Conservation (phyloP, 2,329 filamentous ascomycete genomes). For the Calonectria hawksworthii region DNA sequence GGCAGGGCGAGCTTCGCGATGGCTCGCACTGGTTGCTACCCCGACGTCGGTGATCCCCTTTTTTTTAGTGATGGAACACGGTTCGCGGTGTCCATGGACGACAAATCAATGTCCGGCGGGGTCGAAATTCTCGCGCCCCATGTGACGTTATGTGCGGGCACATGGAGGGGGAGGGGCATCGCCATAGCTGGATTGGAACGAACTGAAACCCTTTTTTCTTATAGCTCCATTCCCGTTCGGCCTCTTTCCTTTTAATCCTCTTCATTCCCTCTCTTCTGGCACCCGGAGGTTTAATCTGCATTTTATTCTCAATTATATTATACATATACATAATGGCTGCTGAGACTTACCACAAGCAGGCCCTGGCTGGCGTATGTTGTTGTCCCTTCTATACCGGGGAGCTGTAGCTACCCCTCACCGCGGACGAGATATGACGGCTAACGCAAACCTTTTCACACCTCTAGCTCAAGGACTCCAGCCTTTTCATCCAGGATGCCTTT, state of each 20-base stretch:
- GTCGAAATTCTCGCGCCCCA: constrained; percentile 37
- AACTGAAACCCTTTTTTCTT: constrained; percentile 14
- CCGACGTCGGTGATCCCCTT: constrained; percentile 35
- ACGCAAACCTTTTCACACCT: constrained; percentile 16
- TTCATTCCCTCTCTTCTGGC: not conserved
- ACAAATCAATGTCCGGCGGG: constrained; percentile 32
- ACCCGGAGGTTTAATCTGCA: constrained; percentile 16
- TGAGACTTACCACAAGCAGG: constrained; percentile 47
- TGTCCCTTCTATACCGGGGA: not conserved
- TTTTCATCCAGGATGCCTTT: constrained; percentile 48
- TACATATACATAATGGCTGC: constrained; percentile 41
- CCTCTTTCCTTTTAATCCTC: constrained; percentile 6
- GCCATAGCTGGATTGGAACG: constrained; percentile 29
- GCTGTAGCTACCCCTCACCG: constrained; percentile 10
- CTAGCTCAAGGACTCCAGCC: constrained; percentile 45
- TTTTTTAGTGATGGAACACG: constrained; percentile 1
- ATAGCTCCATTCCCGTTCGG: constrained; percentile 14
- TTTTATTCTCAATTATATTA: constrained; percentile 11
- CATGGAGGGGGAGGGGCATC: not conserved
- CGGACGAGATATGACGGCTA: constrained; percentile 20
- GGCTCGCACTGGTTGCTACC: constrained; percentile 18
- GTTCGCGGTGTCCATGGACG: constrained; percentile 12
- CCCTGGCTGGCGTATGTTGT: constrained; percentile 40
- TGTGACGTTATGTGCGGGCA: constrained; percentile 40
- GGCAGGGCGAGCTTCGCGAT: constrained; percentile 21